Base-by-base conservation (phyloP, 148 eudicot species). In the Silene conica region DNA sequence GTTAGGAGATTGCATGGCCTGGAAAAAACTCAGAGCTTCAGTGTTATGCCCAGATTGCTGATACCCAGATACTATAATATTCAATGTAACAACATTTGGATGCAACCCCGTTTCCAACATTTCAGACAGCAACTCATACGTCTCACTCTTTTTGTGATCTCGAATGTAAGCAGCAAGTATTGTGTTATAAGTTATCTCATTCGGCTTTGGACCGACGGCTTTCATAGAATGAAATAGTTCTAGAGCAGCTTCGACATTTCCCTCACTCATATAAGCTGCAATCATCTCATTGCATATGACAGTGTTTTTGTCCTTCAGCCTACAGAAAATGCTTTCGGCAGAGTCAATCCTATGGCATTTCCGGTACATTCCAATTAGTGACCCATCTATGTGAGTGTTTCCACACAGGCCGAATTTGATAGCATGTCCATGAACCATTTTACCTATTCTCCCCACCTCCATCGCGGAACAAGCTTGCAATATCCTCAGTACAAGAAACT, bases 201-300 rank as follows among this genome's bases (percentile, higher is more conserved):
- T 89, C 18, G 89, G 88, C 28, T 68, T 73, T 67, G 80, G 48
- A 58, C 80, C 85, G 66, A 59, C 69, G 26, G 66, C 69, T 79
- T 82, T 74, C 89, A 88, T 84, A 21, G 61, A 75, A 13, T 63
- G 66, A 64, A 81, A 58, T 57, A 82, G 80, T 65, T 34, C 70
- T 34, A 80, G 63, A 23, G 84, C 87, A 8, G 70, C 45, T 31
- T 74, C 80, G 34, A 78, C 45, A 54, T 81, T 76, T 67, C 86
- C 84, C 23, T 77, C 86, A 69, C 81, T 82, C 48, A 64, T 72
- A 78, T 82, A 83, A 77, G 82, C 86, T 71, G 86, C 91, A 23
- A 85, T 74, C 87, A 87, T 85, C 81, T 82, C 91, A 62, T 87
- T 87, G 80, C 87, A 87, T 63, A 87, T 18, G 31, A 80, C 73